Percentiles rank a stretch among this genome's conserved stretches.
These are phyloP conservation scores for Neoboletus subvelutipes DNA, from an alignment of 768 basidiomycete genomes.

Conservation along the genomic window DNA sequence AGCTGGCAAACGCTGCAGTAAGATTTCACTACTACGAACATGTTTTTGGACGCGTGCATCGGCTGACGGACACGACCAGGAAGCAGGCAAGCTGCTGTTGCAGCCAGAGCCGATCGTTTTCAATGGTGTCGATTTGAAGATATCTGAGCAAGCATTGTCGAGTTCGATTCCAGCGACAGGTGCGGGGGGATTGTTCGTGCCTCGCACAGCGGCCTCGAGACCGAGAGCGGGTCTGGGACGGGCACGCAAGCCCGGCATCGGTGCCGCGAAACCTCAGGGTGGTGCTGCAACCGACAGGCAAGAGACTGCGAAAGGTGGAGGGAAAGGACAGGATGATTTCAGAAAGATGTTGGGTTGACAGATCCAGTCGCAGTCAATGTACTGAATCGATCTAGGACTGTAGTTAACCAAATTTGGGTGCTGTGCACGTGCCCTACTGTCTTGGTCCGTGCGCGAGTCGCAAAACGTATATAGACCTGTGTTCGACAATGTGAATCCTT, in stretches of 20 bases:
- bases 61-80: slow-evolving; percentile 44
- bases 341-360: slow-evolving; percentile 64
- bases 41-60: background rate
- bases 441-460: slow-evolving; percentile 11
- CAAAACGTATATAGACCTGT: slow-evolving; percentile 2
- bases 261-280: slow-evolving; percentile 15
- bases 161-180: slow-evolving; percentile 35
- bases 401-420: background rate
- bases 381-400: background rate
- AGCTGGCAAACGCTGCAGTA: slow-evolving; percentile 66
- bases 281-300: slow-evolving; percentile 11
- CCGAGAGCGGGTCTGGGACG: slow-evolving; percentile 73
- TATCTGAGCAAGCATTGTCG: slow-evolving; percentile 54
- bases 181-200: slow-evolving; percentile 59
- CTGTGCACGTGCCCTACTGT: background rate
- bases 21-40: slow-evolving; percentile 20
- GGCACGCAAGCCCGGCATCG: slow-evolving; percentile 40
- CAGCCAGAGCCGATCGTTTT: slow-evolving; percentile 70
- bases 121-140: slow-evolving; percentile 54
- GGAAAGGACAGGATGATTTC: slow-evolving; percentile 74
- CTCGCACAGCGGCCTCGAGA: slow-evolving; percentile 60
- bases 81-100: slow-evolving; percentile 78
- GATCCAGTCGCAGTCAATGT: background rate
- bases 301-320: slow-evolving; percentile 12
- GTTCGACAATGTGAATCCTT: slow-evolving; percentile 11